phyloP scores from a whole-genome alignment of 202 grass and related monocot genomes.

The Digitaria exilis region DNA sequence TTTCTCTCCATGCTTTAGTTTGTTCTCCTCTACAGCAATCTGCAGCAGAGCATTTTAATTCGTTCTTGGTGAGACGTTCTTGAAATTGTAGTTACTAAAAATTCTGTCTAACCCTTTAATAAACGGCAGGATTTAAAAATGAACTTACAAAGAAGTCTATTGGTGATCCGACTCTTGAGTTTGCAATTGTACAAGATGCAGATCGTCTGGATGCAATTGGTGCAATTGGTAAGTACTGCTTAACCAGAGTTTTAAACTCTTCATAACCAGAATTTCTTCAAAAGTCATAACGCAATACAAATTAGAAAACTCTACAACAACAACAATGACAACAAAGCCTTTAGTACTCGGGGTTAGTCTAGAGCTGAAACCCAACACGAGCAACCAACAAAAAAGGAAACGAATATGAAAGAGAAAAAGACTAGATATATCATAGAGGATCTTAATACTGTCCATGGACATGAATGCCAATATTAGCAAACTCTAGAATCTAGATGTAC shows the following conservation, averaged over 20 bases:
- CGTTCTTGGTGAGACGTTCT: not conserved
- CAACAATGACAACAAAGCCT: not conserved
- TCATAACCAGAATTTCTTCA: not conserved
- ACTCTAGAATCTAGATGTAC: not conserved
- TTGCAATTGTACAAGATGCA: constrained; percentile 93
- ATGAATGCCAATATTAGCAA: not conserved
- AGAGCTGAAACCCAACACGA: not conserved
- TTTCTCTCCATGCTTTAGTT: not conserved
- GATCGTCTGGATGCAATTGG: constrained; percentile 92
- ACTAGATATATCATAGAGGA: not conserved
- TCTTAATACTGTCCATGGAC: not conserved
- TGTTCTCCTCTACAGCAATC: not conserved
- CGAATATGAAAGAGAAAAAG: not conserved
- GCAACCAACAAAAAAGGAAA: not conserved
- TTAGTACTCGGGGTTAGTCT: not conserved
- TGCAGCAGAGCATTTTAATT: not conserved
- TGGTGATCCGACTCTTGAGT: constrained; percentile 57
- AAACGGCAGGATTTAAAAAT: constrained; percentile 76
- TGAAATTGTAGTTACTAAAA: not conserved
- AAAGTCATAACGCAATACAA: not conserved
- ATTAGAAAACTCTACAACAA: not conserved
- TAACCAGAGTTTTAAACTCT: not conserved
- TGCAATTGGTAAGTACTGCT: constrained; percentile 71
- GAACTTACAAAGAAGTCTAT: constrained; percentile 62
- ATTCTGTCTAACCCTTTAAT: constrained; percentile 11